These are phyloP conservation scores for Massospora cicadina DNA, from an alignment of 371 early-diverging fungal genomes.

Conservation along the genomic window DNA sequence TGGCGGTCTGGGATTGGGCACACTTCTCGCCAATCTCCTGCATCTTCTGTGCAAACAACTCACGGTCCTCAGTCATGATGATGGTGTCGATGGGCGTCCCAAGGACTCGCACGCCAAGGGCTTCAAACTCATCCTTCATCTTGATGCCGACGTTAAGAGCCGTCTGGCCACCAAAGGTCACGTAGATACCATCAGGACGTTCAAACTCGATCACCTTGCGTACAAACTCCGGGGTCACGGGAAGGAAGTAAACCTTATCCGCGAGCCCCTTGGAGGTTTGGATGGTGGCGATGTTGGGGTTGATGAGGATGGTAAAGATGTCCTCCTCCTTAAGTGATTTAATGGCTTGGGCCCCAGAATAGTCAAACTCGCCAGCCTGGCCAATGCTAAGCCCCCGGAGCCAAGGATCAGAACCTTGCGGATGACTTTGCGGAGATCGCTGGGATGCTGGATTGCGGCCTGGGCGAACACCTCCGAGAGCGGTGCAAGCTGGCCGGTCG, in stretches of 20 bases:
- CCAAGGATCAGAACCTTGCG: conserved; percentile 83
- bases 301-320: conserved; percentile 75
- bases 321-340: conserved; percentile 83
- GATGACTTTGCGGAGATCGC: conserved; percentile 21
- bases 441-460: conserved; percentile 2
- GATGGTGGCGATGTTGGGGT: conserved; percentile 94
- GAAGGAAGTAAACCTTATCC: conserved; percentile 83
- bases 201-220: conserved; percentile 74
- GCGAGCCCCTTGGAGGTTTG: conserved; percentile 89
- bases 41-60: conserved; percentile 77
- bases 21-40: conserved; percentile 66
- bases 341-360: conserved; percentile 89
- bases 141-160: conserved; percentile 84
- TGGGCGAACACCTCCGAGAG: conserved; percentile 16
- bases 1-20: conserved; percentile 69
- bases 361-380: conserved; percentile 97
- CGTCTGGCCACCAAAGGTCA: conserved; percentile 90
- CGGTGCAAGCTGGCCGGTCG: conserved; percentile 48
- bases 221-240: conserved; percentile 82
- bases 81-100: conserved; percentile 86
- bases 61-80: conserved; percentile 80
- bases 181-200: conserved; percentile 81
- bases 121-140: conserved; percentile 53
- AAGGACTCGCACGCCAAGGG: conserved; percentile 68
- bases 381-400: conserved; percentile 89